phyloP scores from a whole-genome alignment of 768 basidiomycete species.

The Clavaria fumosa region DNA sequence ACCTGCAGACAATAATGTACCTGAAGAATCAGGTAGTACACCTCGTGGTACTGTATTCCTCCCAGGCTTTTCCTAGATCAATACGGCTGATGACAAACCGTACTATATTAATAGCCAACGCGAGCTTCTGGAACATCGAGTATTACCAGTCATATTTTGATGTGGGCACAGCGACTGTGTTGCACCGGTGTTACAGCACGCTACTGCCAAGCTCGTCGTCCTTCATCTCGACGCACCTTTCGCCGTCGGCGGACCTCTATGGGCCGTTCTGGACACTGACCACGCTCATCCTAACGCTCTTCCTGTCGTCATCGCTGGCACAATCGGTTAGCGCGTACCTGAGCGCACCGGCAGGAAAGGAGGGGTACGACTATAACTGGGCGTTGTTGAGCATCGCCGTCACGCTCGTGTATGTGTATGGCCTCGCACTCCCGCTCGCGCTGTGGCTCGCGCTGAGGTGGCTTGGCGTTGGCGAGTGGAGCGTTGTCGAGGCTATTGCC shows the following conservation, averaged over 20 bases:
- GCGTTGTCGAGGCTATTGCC: constrained; percentile 66
- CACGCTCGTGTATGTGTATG: constrained; percentile 77
- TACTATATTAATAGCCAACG: constrained; percentile 29
- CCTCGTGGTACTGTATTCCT: too few species aligned
- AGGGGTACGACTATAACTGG: constrained; percentile 69
- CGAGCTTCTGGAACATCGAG: constrained; percentile 68
- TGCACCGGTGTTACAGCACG: constrained; percentile 63
- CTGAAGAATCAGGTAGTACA: constrained; percentile 14
- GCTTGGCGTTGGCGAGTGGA: constrained; percentile 81
- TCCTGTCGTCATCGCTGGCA: constrained; percentile 85
- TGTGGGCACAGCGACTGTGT: constrained; percentile 64
- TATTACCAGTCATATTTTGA: constrained; percentile 85
- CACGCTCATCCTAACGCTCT: constrained; percentile 84
- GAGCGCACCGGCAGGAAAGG: constrained; percentile 29
- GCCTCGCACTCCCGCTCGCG: constrained; percentile 61
- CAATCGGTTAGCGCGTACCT: constrained; percentile 82
- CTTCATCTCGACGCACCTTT: constrained; percentile 47
- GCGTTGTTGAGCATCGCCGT: constrained; percentile 70
- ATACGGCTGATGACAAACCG: constrained; percentile 22
- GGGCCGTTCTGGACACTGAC: constrained; percentile 98
- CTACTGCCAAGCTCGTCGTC: constrained; percentile 56
- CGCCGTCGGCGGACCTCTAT: constrained; percentile 61
- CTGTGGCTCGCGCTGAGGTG: constrained; percentile 81
- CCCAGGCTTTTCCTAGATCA: constrained; percentile 49
- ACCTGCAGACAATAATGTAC: constrained; percentile 14